Evolutionary conservation across 306 rosid genomes (phyloP).

Genomic region (Trifolium repens): DNA sequence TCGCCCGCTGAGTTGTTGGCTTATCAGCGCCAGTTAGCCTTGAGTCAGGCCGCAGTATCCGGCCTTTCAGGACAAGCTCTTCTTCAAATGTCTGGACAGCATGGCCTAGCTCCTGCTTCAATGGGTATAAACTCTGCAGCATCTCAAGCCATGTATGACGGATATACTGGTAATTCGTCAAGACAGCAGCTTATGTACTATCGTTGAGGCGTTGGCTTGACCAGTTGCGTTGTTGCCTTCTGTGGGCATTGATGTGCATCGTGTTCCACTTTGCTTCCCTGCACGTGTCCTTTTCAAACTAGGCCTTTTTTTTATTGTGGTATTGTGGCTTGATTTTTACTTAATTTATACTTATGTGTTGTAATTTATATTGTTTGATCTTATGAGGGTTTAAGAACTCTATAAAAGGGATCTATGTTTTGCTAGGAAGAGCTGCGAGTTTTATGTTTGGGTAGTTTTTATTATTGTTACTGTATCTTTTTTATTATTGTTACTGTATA

Average conservation of each 20-base stretch:
- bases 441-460: conserved; percentile 48
- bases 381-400: conserved; percentile 43
- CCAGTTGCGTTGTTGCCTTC: conserved; percentile 32
- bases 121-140: conserved; percentile 65
- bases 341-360: conserved; percentile 45
- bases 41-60: conserved; percentile 70
- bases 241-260: conserved; percentile 40
- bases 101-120: conserved; percentile 63
- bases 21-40: conserved; percentile 78
- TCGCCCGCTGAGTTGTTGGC: conserved; percentile 68
- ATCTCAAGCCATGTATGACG: conserved; percentile 74
- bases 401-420: conserved; percentile 34
- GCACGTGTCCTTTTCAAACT: conserved; percentile 34
- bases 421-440: conserved; percentile 46
- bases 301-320: conserved; percentile 39
- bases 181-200: conserved; percentile 81
- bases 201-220: conserved; percentile 47
- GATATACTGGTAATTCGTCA: conserved; percentile 63
- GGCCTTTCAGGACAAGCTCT: conserved; percentile 73
- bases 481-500: conserved; percentile 38
- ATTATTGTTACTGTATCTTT: background rate
- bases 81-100: conserved; percentile 64
- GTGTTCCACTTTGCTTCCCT: conserved; percentile 42
- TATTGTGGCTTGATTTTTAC: conserved; percentile 50
- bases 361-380: conserved; percentile 52